Evolutionary conservation across 140 eudicot genomes (phyloP).

Genomic region (Erigeron philadelphicus): DNA sequence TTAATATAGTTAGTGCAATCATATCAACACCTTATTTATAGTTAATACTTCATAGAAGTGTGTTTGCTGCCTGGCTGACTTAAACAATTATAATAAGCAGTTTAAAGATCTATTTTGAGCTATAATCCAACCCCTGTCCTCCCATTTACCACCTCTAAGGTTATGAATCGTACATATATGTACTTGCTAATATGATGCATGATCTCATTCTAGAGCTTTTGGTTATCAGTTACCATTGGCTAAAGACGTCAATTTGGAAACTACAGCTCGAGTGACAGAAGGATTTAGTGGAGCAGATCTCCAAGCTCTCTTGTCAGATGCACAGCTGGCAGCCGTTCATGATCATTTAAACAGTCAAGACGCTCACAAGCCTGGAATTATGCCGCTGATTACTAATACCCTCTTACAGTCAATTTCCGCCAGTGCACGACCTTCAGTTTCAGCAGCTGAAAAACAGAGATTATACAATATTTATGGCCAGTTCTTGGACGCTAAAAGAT

Average conservation of each 20-base stretch:
- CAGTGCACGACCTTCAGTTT: conserved; percentile 80
- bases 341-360: conserved; percentile 49
- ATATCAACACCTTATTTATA: no score
- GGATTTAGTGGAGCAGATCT: conserved; percentile 98
- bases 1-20: background rate
- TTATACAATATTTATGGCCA: conserved; percentile 72
- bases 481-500: conserved; percentile 75
- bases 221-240: conserved; percentile 68
- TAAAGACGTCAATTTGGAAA: conserved; percentile 53
- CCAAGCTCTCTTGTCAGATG: conserved; percentile 91
- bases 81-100: no score
- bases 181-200: conserved; percentile 6
- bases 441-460: conserved; percentile 75
- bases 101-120: no score
- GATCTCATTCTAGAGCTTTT: conserved; percentile 1
- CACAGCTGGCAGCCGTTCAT: conserved; percentile 94
- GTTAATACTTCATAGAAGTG: no score
- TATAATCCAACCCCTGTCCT: background rate
- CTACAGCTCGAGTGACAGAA: conserved; percentile 53
- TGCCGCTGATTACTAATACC: conserved; percentile 57
- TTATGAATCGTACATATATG: background rate
- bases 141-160: conserved; percentile 1
- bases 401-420: conserved; percentile 52
- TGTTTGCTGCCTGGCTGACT: no score
- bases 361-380: conserved; percentile 38